phyloP scores from a whole-genome alignment of 2,329 filamentous ascomycete species.

The Neodidymelliopsis sp. region DNA sequence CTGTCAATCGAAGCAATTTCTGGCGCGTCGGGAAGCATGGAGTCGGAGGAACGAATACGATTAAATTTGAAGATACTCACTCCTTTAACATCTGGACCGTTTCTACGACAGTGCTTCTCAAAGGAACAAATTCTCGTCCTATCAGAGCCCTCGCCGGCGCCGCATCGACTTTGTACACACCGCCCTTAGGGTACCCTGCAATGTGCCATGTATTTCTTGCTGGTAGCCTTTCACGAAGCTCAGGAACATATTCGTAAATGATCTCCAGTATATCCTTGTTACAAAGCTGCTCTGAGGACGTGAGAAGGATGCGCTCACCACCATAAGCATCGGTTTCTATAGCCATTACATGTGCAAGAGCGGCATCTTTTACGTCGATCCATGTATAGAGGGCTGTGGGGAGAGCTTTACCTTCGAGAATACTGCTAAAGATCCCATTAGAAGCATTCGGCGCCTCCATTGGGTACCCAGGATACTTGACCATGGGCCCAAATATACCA shows the following conservation, averaged over 20 bases:
- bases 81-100: constrained; percentile 57
- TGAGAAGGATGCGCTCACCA: constrained; percentile 65
- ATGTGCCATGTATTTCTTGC: constrained; percentile 29
- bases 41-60: neutral
- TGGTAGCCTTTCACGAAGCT: constrained; percentile 56
- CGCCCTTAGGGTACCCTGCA: constrained; percentile 49
- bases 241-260: constrained; percentile 61
- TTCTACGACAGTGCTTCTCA: constrained; percentile 65
- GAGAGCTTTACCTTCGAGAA: constrained; percentile 55
- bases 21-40: no score
- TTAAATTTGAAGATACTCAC: neutral
- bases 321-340: constrained; percentile 60
- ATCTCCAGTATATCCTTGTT: constrained; percentile 64
- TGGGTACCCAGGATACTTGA: constrained; percentile 62
- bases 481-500: constrained; percentile 54
- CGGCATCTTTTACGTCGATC: constrained; percentile 60
- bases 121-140: constrained; percentile 61
- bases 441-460: constrained; percentile 71
- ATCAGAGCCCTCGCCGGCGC: constrained; percentile 60
- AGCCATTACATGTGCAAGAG: constrained; percentile 65
- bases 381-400: constrained; percentile 23
- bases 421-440: constrained; percentile 50
- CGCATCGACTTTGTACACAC: constrained; percentile 64
- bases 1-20: no score
- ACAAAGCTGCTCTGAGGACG: constrained; percentile 60